A percentile compares a stretch with the other conserved stretches of the same genome.
Evolutionary conservation across 176 grass and related monocot species (phyloP).

Genomic region (Ensete ventricosum): DNA sequence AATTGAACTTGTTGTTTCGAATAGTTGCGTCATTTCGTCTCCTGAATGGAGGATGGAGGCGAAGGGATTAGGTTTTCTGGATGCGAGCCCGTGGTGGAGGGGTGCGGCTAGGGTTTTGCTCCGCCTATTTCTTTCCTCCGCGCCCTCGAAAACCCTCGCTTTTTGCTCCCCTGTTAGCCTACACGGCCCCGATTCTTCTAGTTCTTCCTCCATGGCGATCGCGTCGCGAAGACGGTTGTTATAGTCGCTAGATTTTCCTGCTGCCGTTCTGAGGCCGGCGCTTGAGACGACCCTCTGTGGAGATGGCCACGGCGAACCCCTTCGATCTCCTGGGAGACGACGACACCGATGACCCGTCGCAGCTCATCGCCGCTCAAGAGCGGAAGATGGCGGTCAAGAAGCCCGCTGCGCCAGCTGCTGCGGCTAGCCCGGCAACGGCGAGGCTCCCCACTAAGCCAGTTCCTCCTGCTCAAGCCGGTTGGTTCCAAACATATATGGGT

Average conservation of each 20-base stretch:
- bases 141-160: too few species aligned
- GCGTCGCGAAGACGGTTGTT: neutral
- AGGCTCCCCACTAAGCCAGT: neutral
- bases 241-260: neutral
- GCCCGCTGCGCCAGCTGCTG: neutral
- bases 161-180: too few species aligned
- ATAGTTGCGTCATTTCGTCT: neutral
- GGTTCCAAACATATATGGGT: neutral
- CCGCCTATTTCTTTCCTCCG: neutral
- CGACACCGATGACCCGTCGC: neutral
- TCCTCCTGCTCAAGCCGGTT: neutral
- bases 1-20: too few species aligned
- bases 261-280: neutral
- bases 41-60: too few species aligned
- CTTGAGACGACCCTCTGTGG: neutral
- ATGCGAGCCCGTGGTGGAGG: neutral
- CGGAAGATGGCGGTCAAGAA: neutral
- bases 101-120: neutral
- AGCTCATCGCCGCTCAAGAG: slow-evolving; percentile 1
- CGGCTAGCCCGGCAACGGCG: neutral
- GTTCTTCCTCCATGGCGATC: neutral
- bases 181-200: too few species aligned
- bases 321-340: neutral
- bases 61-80: neutral
- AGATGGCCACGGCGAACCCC: neutral